phyloP scores from a whole-genome alignment of 2,329 filamentous ascomycete species.

The Botrytis fragariae region DNA sequence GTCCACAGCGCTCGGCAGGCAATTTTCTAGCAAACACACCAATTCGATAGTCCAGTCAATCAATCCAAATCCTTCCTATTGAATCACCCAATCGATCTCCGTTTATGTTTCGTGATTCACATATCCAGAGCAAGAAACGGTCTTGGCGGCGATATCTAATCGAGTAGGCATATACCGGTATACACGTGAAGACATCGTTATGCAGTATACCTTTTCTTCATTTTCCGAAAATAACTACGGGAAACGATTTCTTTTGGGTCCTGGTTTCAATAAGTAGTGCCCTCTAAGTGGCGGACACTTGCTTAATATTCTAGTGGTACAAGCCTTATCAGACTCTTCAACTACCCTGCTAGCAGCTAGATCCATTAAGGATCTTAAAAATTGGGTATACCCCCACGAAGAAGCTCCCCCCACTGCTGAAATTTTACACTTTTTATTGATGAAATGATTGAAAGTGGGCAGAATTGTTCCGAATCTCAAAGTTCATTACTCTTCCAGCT shows the following conservation, averaged over 20 bases:
- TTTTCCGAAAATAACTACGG: background rate
- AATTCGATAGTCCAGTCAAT: background rate
- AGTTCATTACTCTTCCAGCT: background rate
- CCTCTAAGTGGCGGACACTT: constrained; percentile 10
- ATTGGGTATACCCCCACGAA: constrained; percentile 10
- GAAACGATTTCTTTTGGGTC: constrained; percentile 1
- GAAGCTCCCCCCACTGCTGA: constrained; percentile 2
- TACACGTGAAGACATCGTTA: background rate
- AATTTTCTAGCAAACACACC: background rate
- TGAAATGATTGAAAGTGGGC: background rate
- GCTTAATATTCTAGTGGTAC: constrained; percentile 7
- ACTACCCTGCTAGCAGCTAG: background rate
- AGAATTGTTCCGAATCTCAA: background rate
- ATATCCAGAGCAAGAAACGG: background rate
- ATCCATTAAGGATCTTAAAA: constrained; percentile 1
- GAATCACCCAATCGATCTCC: background rate
- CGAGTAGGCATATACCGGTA: background rate
- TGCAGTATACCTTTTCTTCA: background rate
- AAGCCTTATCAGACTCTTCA: constrained; percentile 2
- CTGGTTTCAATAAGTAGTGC: constrained; percentile 14
- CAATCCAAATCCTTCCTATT: background rate
- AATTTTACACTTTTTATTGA: background rate
- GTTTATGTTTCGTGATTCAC: background rate
- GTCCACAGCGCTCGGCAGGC: background rate
- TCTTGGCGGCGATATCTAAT: background rate